A percentile compares a stretch with the other conserved stretches of the same genome.
Conservation (phyloP, 2,329 filamentous ascomycete genomes). For the Myriosclerotinia scirpicola region DNA sequence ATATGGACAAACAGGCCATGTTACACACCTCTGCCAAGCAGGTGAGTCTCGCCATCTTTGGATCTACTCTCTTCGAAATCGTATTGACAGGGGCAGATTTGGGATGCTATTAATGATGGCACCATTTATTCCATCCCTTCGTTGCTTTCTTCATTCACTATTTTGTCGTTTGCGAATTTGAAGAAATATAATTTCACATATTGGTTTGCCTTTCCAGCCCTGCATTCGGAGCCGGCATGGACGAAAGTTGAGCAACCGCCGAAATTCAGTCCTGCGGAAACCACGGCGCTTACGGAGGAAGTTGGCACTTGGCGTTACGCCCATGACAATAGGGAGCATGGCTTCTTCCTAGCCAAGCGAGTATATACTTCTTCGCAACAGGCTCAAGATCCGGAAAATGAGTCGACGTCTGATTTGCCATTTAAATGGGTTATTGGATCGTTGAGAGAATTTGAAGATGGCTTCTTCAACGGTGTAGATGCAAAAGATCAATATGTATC, state of each 20-base stretch:
- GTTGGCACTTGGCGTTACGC: conserved; percentile 86
- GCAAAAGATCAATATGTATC: conserved; percentile 78
- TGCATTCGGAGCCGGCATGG: conserved; percentile 88
- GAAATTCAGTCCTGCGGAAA: conserved; percentile 66
- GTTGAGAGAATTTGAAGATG: conserved; percentile 75
- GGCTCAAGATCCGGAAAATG: conserved; percentile 52
- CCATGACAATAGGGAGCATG: conserved; percentile 80
- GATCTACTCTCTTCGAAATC: conserved; percentile 11
- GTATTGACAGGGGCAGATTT: conserved; percentile 62
- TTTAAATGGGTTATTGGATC: conserved; percentile 77
- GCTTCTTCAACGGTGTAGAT: conserved; percentile 76
- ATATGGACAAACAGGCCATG: conserved; percentile 74
- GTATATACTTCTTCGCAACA: conserved; percentile 44
- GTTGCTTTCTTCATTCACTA: conserved; percentile 81
- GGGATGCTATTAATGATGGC: conserved; percentile 95
- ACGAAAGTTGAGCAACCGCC: conserved; percentile 53
- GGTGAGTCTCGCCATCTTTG: conserved; percentile 48
- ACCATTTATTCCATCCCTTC: conserved; percentile 95
- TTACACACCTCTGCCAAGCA: conserved; percentile 77
- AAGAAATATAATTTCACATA: conserved; percentile 99
- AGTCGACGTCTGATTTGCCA: conserved; percentile 41
- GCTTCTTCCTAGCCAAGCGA: conserved; percentile 94
- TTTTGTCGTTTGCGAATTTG: conserved; percentile 90
- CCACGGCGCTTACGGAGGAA: conserved; percentile 73
- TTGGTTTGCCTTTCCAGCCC: conserved; percentile 93